These are phyloP conservation scores for Sechiopsis laciniata DNA, from an alignment of 306 rosid species.

Conservation along the genomic window DNA sequence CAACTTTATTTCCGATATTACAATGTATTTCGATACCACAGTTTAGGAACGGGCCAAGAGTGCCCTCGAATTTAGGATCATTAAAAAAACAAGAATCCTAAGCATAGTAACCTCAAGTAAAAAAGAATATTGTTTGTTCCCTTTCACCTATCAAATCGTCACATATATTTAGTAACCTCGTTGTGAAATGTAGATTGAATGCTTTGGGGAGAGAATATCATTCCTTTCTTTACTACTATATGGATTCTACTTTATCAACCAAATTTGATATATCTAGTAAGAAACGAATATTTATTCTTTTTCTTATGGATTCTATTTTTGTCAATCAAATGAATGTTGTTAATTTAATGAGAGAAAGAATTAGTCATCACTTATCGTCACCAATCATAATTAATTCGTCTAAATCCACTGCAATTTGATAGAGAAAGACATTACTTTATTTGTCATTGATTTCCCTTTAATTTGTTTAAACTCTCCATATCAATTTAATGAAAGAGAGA, in stretches of 20 bases:
- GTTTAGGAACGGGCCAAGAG: too few species aligned
- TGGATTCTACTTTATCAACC: neutral
- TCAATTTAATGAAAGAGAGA: neutral
- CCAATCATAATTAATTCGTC: neutral
- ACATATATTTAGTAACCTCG: too few species aligned
- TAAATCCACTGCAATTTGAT: neutral
- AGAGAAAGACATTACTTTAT: neutral
- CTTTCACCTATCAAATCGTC: too few species aligned
- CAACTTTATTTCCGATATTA: too few species aligned
- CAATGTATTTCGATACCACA: too few species aligned
- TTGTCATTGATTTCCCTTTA: neutral
- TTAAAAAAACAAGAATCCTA: too few species aligned
- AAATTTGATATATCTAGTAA: neutral
- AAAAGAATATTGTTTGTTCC: too few species aligned
- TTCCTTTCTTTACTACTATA: neutral
- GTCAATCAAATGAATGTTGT: too few species aligned
- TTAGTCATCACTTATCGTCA: neutral
- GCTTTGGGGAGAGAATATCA: neutral
- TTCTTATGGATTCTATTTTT: neutral
- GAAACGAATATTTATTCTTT: neutral
- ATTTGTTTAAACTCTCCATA: neutral
- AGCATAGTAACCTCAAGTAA: too few species aligned
- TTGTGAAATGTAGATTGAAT: neutral
- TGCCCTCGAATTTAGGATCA: too few species aligned
- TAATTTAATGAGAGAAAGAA: too few species aligned